These are phyloP conservation scores for Leptodontidium sp. DNA, from an alignment of 2,329 filamentous ascomycete species.

Conservation along the genomic window DNA sequence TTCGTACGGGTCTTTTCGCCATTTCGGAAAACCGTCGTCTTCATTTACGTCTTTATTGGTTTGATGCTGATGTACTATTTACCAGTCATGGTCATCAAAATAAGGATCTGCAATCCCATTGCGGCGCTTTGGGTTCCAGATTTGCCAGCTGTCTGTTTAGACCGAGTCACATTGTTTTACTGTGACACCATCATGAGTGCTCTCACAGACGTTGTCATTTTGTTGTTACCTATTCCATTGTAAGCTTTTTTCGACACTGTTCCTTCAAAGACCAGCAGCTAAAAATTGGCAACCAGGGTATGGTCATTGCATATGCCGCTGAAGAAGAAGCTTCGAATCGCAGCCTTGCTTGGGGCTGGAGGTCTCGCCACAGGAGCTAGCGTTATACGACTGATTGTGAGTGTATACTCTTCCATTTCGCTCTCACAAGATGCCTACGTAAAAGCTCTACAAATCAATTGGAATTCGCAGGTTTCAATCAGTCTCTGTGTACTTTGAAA, in stretches of 20 bases:
- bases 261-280: not conserved
- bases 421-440: not conserved
- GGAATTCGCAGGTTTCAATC: too few relatives aligned
- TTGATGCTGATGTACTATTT: slow-evolving; percentile 43
- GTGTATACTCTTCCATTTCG: not conserved
- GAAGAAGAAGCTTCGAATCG: slow-evolving; percentile 42
- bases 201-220: slow-evolving; percentile 46
- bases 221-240: slow-evolving; percentile 46
- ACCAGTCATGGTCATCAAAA: slow-evolving; percentile 44
- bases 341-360: slow-evolving; percentile 24
- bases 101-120: slow-evolving; percentile 42
- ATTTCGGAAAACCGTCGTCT: slow-evolving; percentile 36
- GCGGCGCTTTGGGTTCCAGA: slow-evolving; percentile 40
- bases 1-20: slow-evolving; percentile 47
- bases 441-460: too few relatives aligned
- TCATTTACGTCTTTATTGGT: slow-evolving; percentile 45
- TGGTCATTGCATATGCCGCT: slow-evolving; percentile 47
- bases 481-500: too few relatives aligned
- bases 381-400: slow-evolving; percentile 23
- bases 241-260: not conserved
- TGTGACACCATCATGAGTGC: slow-evolving; percentile 47
- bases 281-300: slow-evolving; percentile 25
- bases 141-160: slow-evolving; percentile 43
- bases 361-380: slow-evolving; percentile 22
- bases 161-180: slow-evolving; percentile 48